Evolutionary conservation across 371 early-diverging fungal genomes (phyloP), one percentile per base, ranked within the genome.

Genomic region (Gilbertella persicaria): DNA sequence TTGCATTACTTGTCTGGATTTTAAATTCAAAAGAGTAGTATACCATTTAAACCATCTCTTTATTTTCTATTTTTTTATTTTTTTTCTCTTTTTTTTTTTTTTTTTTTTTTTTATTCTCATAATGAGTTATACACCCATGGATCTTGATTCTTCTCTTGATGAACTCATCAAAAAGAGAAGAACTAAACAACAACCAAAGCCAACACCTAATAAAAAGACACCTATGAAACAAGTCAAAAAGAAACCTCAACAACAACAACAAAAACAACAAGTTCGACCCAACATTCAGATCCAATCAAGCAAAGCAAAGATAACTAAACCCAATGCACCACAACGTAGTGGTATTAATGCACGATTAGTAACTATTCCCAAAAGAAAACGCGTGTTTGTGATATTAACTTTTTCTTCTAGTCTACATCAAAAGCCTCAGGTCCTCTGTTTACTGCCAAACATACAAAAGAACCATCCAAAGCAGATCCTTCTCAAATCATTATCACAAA

Each of bases 61-160:
- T 14, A 39, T 28, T 29, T 47, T 55, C 40, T 48, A 35, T 42
- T 47, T 14, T 20, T 17, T 54, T 47, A 41, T n/a, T 6, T 25
- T 23, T 44, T 35, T 23, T 33, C 42, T 36, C 43, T 21, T 49
- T 40, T 26, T 17, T 19, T 19, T 50, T 41, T 10, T 51, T 25
- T 9, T 25, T 25, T 36, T 12, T 40, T 20, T 55, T 40, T 43
- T 25, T 28, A 24, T 48, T 12, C 14, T 16, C 5, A 39, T 25
- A 43, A 60, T 60, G 60, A 60, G 60, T 19, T 43, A 48, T 26
- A 26, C 36, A 9, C 56, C 61, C 2, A 77, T 71, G 74, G 69
- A 71, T 41, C 56, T 79, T 50, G 74, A 74, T 60, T 50, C 58
- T 12, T 71, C 74, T 21, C 58, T 79, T n/a, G 79, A 76, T 25